Base-by-base conservation (phyloP, 2,329 filamentous ascomycete genomes). In the Pseudogymnoascus sp. region DNA sequence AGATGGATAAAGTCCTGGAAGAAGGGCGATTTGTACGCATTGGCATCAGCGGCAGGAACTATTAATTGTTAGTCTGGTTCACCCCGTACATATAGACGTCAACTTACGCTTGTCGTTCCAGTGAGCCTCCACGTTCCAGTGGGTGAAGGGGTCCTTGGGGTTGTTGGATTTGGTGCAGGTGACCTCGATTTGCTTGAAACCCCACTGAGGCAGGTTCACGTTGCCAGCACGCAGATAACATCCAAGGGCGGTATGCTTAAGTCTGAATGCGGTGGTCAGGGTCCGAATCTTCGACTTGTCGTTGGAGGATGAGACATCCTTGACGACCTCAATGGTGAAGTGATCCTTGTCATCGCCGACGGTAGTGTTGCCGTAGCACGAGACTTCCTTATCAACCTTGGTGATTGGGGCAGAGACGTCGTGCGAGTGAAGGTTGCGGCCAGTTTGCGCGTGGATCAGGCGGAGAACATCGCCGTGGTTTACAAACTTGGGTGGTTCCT, bases 181-280 rank as follows among this genome's bases (percentile, higher is more conserved):
- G 35, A 94, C 92, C 77, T 99, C 94, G 66, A 99, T 97, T 77
- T 99, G 94, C 79, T 97, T 97, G 82, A 99, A 99, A 73, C 94
- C 94, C 94, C 94, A 99, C 73, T 97, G 94, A 59, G 94, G 94
- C 65, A 99, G 81, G 76, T 97, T 99, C 69, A 91, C 89, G 70
- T 96, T 99, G 68, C 92, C 93, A 63, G 94, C 95, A 65, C 92
- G 88, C 58, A 99, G 84, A 73, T 99, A 99, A 76, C 94, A 99
- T 67, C 89, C 90, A 61, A 97, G 81, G 61, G 85, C 81, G 41
- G 84, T 79, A 73, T 99, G 91, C 74, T 82, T 90, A 61, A 99
- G 79, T 65, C 95, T 87, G 83, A 99, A 97, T 9, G 90, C 85
- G 6, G 93, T 96, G 6, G 94, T 97, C 65, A 99, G 81, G 32